Evolutionary conservation across 306 rosid genomes (phyloP), one percentile per base, ranked within the genome.

Genomic region (Citrullus mucosospermus): DNA sequence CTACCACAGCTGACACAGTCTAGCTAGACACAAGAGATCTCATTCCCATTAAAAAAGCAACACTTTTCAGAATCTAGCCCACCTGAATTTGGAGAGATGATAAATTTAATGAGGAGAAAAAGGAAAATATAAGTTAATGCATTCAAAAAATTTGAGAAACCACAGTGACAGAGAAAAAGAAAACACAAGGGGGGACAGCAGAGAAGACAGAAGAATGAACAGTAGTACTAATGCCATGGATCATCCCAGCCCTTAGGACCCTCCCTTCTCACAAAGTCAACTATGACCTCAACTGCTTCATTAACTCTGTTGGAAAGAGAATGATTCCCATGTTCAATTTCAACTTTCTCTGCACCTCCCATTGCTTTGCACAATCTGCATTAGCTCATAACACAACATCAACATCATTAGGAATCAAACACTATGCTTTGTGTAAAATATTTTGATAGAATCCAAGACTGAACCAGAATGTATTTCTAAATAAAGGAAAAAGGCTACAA

Each of bases 231-330:
- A 86, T 81, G 84, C 99, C 99, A 96, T 4, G 99, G 99, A 80
- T 96, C 99, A 80, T 96, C 98, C 99, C 99, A 96, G 39, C 98
- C 98, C 77, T 87, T 96, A 53, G 98, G 99, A 71, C 93, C 98
- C 55, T 89, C 99, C 81, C 98, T 90, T 83, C 79, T 91, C 12
- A 96, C 81, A 82, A 96, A 96, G 73, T 93, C 90, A 77, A 96
- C 82, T 7, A 96, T 96, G 38, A 91, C 98, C 4, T 80, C 77
- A 55, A 92, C 99, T 84, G 90, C 93, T 84, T 96, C 99, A 32
- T 83, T 84, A 55, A 85, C 89, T 90, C 98, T 90, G 81, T 96
- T 96, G 43, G 99, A 96, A 50, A 96, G 99, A 72, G 99, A 90
- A 78, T 96, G 99, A 78, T 93, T 92, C 83, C 98, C 98, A 75